Percentiles rank a stretch among this genome's conserved stretches.
phyloP scores from a whole-genome alignment of 805 yeast species.

The Wickerhamomyces alni region DNA sequence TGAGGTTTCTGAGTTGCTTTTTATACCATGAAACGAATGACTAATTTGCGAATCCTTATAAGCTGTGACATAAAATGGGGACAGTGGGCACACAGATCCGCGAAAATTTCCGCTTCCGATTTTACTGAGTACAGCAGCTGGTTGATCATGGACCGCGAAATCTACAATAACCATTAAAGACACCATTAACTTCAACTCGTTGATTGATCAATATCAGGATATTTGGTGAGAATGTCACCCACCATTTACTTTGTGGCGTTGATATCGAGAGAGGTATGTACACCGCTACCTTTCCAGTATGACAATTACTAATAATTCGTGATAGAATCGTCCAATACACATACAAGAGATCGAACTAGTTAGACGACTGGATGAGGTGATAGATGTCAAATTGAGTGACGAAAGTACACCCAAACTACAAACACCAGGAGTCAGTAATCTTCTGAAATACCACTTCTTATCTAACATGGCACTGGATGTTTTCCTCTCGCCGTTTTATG shows the following conservation, averaged over 20 bases:
- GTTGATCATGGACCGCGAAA: too few relatives aligned
- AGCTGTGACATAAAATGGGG: too few relatives aligned
- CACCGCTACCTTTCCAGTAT: too few relatives aligned
- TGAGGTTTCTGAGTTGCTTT: too few relatives aligned
- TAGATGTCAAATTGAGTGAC: slow-evolving; percentile 7
- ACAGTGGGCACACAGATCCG: too few relatives aligned
- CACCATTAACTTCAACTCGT: too few relatives aligned
- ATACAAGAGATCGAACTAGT: slow-evolving; percentile 44
- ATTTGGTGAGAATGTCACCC: slow-evolving; percentile 3
- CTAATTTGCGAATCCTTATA: not conserved
- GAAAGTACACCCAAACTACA: not conserved
- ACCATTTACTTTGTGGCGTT: slow-evolving; percentile 47
- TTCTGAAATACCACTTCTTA: slow-evolving; percentile 56
- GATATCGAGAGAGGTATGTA: slow-evolving; percentile 37
- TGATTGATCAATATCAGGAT: too few relatives aligned
- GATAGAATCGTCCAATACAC: slow-evolving; percentile 52
- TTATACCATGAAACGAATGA: slow-evolving; percentile 27
- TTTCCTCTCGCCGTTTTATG: slow-evolving; percentile 45
- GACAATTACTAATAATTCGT: slow-evolving; percentile 22
- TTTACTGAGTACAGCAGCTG: too few relatives aligned
- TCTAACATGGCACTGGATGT: slow-evolving; percentile 75
- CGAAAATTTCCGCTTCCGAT: too few relatives aligned
- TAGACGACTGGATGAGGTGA: slow-evolving; percentile 12
- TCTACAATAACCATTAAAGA: too few relatives aligned
- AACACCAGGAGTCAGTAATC: slow-evolving; percentile 1